These are phyloP conservation scores for Apiospora kogelbergensis DNA, from an alignment of 2,329 filamentous ascomycete genomes.

Conservation along the genomic window DNA sequence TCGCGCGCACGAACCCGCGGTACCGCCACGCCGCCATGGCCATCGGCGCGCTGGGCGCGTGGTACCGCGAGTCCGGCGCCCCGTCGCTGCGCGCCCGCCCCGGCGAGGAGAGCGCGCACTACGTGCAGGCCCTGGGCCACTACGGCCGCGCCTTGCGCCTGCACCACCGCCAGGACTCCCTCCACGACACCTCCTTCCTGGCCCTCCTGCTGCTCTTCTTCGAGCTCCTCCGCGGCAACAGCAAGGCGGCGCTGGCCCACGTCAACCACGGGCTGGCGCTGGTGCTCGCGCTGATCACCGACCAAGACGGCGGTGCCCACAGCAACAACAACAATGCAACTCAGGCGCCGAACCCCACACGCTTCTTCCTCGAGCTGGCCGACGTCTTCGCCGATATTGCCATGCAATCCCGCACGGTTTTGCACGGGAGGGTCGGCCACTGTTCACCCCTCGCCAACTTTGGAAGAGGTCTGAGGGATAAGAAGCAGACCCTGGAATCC, in stretches of 20 bases:
- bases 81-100: slow-evolving; percentile 12
- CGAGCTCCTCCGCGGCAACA: slow-evolving; percentile 30
- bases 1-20: slow-evolving; percentile 25
- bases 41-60: slow-evolving; percentile 30
- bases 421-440: slow-evolving; percentile 21
- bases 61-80: slow-evolving; percentile 19
- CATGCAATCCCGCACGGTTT: slow-evolving; percentile 23
- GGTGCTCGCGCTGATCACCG: slow-evolving; percentile 31
- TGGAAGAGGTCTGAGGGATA: slow-evolving; percentile 17
- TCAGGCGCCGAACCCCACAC: slow-evolving; percentile 25
- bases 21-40: slow-evolving; percentile 33
- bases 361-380: slow-evolving; percentile 24
- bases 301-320: slow-evolving; percentile 16
- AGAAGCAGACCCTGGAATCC: slow-evolving; percentile 25
- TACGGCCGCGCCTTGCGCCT: slow-evolving; percentile 35
- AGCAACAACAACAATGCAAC: slow-evolving; percentile 9
- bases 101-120: slow-evolving; percentile 22
- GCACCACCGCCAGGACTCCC: slow-evolving; percentile 24
- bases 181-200: slow-evolving; percentile 31
- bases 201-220: slow-evolving; percentile 33
- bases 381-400: slow-evolving; percentile 24
- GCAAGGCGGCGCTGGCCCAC: slow-evolving; percentile 33
- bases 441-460: slow-evolving; percentile 26
- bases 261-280: slow-evolving; percentile 36
- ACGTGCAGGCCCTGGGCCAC: slow-evolving; percentile 34